Evolutionary conservation across 1,284 basidiomycete species (phyloP).

Genomic region (Trametes sp.): DNA sequence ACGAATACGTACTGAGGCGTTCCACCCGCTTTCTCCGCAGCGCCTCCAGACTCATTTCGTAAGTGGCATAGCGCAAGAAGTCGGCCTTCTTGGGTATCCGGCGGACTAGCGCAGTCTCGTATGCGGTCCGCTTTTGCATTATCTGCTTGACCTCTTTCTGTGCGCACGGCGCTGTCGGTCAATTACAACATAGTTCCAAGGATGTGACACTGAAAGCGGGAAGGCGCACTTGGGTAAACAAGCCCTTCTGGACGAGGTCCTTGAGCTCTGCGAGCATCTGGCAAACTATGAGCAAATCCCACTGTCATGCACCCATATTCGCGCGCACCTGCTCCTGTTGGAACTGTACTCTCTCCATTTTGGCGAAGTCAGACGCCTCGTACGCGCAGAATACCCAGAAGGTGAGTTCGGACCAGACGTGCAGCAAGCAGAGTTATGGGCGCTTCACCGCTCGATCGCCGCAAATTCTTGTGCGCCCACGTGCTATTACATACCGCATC

Average conservation of each 20-base stretch:
- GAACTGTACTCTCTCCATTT: conserved; percentile 94
- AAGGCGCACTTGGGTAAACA: conserved; percentile 82
- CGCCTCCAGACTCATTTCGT: conserved; percentile 90
- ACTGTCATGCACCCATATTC: background rate
- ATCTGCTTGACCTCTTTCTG: conserved; percentile 87
- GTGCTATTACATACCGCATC: conserved; percentile 22
- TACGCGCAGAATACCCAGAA: background rate
- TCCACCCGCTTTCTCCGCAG: conserved; percentile 79
- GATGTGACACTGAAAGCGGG: background rate
- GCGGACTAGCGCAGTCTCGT: conserved; percentile 86
- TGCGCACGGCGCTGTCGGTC: conserved; percentile 24
- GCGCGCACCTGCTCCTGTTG: conserved; percentile 84
- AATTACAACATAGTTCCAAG: conserved; percentile 26
- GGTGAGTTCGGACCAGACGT: background rate
- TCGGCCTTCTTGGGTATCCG: conserved; percentile 87
- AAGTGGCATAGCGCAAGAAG: conserved; percentile 90
- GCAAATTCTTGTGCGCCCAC: conserved; percentile 27
- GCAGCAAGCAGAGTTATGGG: conserved; percentile 14
- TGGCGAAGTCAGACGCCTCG: background rate
- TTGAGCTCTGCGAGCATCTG: conserved; percentile 96
- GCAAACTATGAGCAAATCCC: background rate
- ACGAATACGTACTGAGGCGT: conserved; percentile 78
- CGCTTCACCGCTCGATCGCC: conserved; percentile 15
- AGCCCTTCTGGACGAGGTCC: conserved; percentile 86
- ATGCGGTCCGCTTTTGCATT: conserved; percentile 84